Conservation (phyloP, 2,329 filamentous ascomycete genomes). For the Cordyceps tenuipes region DNA sequence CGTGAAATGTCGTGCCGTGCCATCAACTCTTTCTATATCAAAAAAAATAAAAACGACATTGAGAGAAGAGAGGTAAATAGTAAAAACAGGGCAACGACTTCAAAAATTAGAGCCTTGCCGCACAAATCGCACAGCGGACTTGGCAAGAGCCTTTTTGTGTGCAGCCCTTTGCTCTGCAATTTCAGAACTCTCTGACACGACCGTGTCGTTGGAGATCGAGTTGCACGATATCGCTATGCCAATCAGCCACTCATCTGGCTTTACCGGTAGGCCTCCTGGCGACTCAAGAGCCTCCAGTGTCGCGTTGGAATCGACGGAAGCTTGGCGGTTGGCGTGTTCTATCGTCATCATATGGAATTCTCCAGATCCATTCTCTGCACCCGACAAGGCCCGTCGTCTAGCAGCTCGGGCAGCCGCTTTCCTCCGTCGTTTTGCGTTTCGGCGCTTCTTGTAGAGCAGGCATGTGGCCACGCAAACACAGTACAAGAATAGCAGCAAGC, state of each 20-base stretch:
- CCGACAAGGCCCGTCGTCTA: not conserved
- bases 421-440: slow-evolving; percentile 16
- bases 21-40: slow-evolving; percentile 1
- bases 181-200: slow-evolving; percentile 7
- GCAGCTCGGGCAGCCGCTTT: slow-evolving; percentile 8
- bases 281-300: slow-evolving; percentile 8
- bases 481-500: slow-evolving; percentile 23
- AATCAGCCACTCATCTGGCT: slow-evolving; percentile 13
- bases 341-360: slow-evolving; percentile 10
- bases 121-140: slow-evolving; percentile 12
- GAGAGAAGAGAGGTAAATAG: not conserved
- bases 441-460: slow-evolving; percentile 21
- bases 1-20: not conserved
- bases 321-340: slow-evolving; percentile 9
- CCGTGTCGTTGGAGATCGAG: slow-evolving; percentile 8
- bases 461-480: slow-evolving; percentile 21
- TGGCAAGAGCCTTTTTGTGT: slow-evolving; percentile 4
- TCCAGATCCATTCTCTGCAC: slow-evolving; percentile 13
- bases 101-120: not conserved
- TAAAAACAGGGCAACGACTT: not conserved
- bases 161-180: slow-evolving; percentile 8
- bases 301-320: slow-evolving; percentile 13
- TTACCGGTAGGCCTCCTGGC: not conserved
- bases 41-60: not conserved
- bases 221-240: slow-evolving; percentile 4